Evolutionary conservation across 2,329 filamentous ascomycete species (phyloP).

Genomic region (Aschersonia sp.): DNA sequence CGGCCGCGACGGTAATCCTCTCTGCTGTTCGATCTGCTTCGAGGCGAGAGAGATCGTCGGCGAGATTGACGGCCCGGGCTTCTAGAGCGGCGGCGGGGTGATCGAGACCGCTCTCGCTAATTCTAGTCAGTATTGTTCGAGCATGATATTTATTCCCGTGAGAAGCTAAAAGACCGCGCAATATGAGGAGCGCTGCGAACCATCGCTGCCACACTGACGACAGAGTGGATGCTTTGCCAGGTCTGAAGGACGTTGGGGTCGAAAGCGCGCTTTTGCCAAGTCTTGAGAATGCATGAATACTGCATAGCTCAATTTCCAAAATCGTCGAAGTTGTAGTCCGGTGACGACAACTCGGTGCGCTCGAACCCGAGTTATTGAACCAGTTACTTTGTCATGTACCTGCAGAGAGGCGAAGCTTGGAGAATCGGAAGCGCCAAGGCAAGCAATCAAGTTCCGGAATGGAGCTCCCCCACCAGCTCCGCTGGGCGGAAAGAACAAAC

Average conservation of each 20-base stretch:
- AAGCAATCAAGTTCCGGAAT: neutral
- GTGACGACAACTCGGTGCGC: neutral
- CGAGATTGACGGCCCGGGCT: constrained; percentile 57
- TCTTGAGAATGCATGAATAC: neutral
- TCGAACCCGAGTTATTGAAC: no score
- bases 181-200: no score
- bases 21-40: constrained; percentile 60
- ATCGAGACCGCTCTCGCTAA: constrained; percentile 74
- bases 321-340: neutral
- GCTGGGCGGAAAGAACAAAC: neutral
- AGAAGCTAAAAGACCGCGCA: no score
- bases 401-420: no score
- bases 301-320: neutral
- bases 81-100: constrained; percentile 69
- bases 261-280: neutral
- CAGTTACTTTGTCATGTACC: no score
- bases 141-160: neutral
- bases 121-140: constrained; percentile 12
- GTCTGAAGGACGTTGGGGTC: no score
- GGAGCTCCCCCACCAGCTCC: neutral
- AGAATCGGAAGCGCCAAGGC: neutral
- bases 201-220: no score
- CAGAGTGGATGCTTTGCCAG: no score
- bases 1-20: constrained; percentile 61
- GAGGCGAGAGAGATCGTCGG: constrained; percentile 66